These are phyloP conservation scores for Ceriops tagal DNA, from an alignment of 345 rosid species.

Conservation along the genomic window DNA sequence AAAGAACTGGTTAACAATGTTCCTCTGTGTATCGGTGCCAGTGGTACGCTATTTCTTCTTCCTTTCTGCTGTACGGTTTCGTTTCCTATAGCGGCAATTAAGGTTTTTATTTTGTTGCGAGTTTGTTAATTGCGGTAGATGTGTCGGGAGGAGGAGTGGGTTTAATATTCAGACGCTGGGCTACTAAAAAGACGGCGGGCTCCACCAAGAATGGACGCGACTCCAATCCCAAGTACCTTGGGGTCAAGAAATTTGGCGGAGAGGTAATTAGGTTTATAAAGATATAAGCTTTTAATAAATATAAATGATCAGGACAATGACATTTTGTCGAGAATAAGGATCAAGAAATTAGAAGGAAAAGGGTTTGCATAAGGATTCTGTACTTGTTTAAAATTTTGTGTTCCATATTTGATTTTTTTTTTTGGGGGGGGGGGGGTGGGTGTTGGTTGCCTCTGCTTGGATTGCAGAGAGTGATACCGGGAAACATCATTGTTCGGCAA, in stretches of 20 bases:
- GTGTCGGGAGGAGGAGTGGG: constrained; percentile 58
- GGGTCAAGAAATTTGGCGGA: constrained; percentile 87
- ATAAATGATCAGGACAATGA: too few relatives aligned
- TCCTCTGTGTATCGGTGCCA: constrained; percentile 25
- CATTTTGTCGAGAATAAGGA: too few relatives aligned
- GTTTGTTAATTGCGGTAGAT: constrained; percentile 28
- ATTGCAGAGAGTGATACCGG: constrained; percentile 71
- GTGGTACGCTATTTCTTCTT: constrained; percentile 13
- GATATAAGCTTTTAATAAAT: background rate
- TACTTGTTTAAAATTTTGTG: too few relatives aligned
- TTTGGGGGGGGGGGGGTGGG: background rate
- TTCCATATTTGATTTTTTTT: background rate
- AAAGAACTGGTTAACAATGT: constrained; percentile 25
- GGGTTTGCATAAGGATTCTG: too few relatives aligned
- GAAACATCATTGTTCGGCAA: constrained; percentile 80
- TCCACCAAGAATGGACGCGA: constrained; percentile 88
- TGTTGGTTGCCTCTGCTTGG: background rate
- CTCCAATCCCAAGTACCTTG: constrained; percentile 80
- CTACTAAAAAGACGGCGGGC: constrained; percentile 79
- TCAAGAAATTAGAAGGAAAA: too few relatives aligned
- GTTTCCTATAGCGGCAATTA: background rate
- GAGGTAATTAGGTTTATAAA: constrained; percentile 40
- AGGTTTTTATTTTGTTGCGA: background rate
- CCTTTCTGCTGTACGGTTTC: background rate
- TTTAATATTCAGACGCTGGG: constrained; percentile 76